phyloP scores from a whole-genome alignment of 2,329 filamentous ascomycete species.

The Colletotrichum graminicola region DNA sequence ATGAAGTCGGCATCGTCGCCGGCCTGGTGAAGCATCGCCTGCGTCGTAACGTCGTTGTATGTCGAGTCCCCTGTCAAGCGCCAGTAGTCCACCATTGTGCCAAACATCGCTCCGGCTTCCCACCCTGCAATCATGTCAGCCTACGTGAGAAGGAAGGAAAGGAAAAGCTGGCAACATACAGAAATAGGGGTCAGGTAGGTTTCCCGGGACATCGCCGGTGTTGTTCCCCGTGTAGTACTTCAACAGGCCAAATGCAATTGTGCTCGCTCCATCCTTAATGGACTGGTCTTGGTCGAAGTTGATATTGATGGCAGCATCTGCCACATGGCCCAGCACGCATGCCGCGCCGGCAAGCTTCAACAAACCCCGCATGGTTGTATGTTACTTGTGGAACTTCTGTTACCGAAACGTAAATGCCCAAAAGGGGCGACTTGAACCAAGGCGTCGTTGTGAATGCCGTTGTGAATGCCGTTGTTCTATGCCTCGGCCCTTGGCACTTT shows the following conservation, averaged over 20 bases:
- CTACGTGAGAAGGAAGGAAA: slow-evolving; percentile 58
- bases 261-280: slow-evolving; percentile 56
- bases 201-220: slow-evolving; percentile 69
- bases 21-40: slow-evolving; percentile 72
- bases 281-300: slow-evolving; percentile 37
- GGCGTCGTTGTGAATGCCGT: background rate
- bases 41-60: slow-evolving; percentile 71
- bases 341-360: slow-evolving; percentile 32
- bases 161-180: slow-evolving; percentile 63
- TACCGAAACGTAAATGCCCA: background rate
- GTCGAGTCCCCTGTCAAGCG: slow-evolving; percentile 74
- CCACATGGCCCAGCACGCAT: slow-evolving; percentile 34
- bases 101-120: slow-evolving; percentile 80
- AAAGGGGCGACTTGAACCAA: background rate
- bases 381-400: background rate
- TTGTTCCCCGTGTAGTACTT: slow-evolving; percentile 66
- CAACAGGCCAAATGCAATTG: slow-evolving; percentile 54
- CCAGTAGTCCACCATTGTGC: slow-evolving; percentile 79
- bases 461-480: background rate
- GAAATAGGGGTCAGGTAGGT: slow-evolving; percentile 72
- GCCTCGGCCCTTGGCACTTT: background rate
- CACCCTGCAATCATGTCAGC: slow-evolving; percentile 68
- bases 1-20: slow-evolving; percentile 72
- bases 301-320: slow-evolving; percentile 26
- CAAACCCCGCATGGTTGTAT: slow-evolving; percentile 23